phyloP scores from a whole-genome alignment of 345 rosid species.

The Eutrema yunnanense region DNA sequence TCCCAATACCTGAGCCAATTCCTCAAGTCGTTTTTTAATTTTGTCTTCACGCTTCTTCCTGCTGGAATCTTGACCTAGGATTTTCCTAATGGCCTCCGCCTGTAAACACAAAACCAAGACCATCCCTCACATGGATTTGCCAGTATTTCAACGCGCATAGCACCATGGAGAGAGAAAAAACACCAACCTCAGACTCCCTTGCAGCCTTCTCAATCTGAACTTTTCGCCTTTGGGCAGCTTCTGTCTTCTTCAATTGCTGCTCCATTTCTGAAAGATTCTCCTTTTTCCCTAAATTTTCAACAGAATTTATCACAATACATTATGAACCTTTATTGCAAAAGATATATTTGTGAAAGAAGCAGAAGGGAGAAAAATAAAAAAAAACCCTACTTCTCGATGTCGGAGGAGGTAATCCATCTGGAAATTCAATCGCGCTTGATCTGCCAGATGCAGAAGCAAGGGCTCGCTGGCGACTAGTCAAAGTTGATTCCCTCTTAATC shows the following conservation, averaged over 20 bases:
- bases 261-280: constrained; percentile 80
- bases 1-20: constrained; percentile 65
- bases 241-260: constrained; percentile 82
- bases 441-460: constrained; percentile 67
- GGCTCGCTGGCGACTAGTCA: constrained; percentile 89
- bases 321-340: neutral
- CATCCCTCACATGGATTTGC: neutral
- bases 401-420: constrained; percentile 91
- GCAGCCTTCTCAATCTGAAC: constrained; percentile 89
- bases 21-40: constrained; percentile 74
- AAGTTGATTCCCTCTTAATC: constrained; percentile 55
- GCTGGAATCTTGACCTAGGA: constrained; percentile 90
- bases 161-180: neutral
- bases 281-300: constrained; percentile 56
- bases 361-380: constrained; percentile 6
- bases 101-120: constrained; percentile 27
- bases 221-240: constrained; percentile 91
- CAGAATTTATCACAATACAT: neutral
- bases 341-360: neutral
- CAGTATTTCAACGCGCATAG: neutral
- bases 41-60: constrained; percentile 88
- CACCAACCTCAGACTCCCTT: constrained; percentile 73
- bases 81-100: constrained; percentile 93
- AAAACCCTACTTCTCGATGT: constrained; percentile 62
- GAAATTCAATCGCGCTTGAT: constrained; percentile 61